Conservation (phyloP, 2,329 filamentous ascomycete genomes). For the Monosporascus sp. region DNA sequence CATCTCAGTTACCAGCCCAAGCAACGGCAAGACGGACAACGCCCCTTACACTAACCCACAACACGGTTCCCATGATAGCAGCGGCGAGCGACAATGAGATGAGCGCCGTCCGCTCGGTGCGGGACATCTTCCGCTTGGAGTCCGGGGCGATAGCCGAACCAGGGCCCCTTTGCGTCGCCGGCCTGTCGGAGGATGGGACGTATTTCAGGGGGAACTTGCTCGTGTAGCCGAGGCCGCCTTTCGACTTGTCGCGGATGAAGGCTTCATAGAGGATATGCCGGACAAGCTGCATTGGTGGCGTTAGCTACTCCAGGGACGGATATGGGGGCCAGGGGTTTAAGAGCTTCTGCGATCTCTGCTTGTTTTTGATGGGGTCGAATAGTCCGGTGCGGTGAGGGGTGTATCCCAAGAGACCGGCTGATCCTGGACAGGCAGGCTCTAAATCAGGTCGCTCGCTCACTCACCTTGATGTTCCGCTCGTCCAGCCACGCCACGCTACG, state of each 20-base stretch:
- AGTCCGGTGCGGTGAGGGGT: too few relatives aligned
- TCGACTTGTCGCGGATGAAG: slow-evolving; percentile 55
- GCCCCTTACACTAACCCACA: slow-evolving; percentile 10
- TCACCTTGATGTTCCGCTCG: slow-evolving; percentile 43
- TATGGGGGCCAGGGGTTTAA: too few relatives aligned
- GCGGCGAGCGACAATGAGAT: slow-evolving; percentile 14
- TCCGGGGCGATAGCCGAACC: slow-evolving; percentile 14
- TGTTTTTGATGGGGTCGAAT: too few relatives aligned
- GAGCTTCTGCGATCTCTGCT: too few relatives aligned
- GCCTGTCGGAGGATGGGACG: slow-evolving; percentile 42
- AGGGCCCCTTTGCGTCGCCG: slow-evolving; percentile 27
- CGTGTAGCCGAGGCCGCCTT: slow-evolving; percentile 56
- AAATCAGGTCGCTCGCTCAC: slow-evolving; percentile 5
- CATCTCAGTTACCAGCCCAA: too few relatives aligned
- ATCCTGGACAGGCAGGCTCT: too few relatives aligned
- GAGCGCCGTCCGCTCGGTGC: slow-evolving; percentile 26
- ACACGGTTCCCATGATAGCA: slow-evolving; percentile 4
- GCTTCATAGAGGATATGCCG: slow-evolving; percentile 57
- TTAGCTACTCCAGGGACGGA: not conserved
- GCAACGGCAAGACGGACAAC: too few relatives aligned
- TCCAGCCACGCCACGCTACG: slow-evolving; percentile 34
- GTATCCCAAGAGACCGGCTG: too few relatives aligned
- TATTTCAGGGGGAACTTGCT: slow-evolving; percentile 68
- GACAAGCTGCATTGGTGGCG: slow-evolving; percentile 23
- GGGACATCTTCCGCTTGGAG: slow-evolving; percentile 24